Conservation (phyloP, 257 asterid species). For the Haberlea rhodopensis region DNA sequence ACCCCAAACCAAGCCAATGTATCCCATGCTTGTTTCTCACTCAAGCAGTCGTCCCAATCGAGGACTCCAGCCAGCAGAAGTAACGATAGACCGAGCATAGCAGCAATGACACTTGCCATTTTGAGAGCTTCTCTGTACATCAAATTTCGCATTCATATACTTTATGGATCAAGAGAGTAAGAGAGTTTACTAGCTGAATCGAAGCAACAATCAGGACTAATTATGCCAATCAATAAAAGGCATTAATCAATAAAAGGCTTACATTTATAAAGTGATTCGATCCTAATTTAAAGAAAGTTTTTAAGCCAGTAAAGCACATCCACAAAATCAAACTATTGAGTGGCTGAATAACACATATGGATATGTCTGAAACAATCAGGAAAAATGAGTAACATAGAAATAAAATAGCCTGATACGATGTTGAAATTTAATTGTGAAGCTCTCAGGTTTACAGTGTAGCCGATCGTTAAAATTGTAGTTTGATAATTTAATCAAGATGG, state of each 20-base stretch:
- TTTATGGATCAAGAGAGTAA: not conserved
- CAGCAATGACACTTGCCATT: slow-evolving; percentile 62
- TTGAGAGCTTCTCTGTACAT: slow-evolving; percentile 48
- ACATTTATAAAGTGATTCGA: not conserved
- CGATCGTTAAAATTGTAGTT: not conserved
- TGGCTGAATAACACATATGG: not conserved
- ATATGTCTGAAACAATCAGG: not conserved
- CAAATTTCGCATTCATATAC: not conserved
- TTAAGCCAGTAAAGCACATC: not conserved
- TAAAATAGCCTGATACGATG: not conserved
- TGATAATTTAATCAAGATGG: not conserved
- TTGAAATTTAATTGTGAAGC: not conserved
- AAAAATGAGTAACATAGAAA: not conserved
- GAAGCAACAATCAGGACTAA: too few species aligned
- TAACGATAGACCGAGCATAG: slow-evolving; percentile 62
- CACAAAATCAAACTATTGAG: not conserved
- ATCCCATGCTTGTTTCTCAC: slow-evolving; percentile 82
- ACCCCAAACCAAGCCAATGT: slow-evolving; percentile 76
- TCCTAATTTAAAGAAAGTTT: not conserved
- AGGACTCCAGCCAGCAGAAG: slow-evolving; percentile 61
- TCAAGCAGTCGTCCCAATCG: slow-evolving; percentile 71
- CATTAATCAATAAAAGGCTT: too few species aligned
- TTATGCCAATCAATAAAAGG: not conserved
- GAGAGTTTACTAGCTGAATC: not conserved
- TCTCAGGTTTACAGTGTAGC: not conserved